Percentiles rank a stretch among this genome's conserved stretches.
phyloP scores from a whole-genome alignment of 1,284 basidiomycete genomes.

The Singerocomus inundabilis region DNA sequence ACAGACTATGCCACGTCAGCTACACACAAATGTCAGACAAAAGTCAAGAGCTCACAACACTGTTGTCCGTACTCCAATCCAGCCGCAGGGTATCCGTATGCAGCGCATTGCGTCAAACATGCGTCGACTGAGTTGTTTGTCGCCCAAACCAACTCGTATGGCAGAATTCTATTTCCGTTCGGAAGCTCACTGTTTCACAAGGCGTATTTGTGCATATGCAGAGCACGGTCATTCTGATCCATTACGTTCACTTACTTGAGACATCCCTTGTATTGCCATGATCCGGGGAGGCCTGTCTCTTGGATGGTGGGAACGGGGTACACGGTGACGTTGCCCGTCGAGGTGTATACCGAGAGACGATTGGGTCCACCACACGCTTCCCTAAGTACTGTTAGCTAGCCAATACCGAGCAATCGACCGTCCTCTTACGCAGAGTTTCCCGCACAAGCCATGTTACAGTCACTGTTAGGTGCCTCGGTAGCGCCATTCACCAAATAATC shows the following conservation, averaged over 20 bases:
- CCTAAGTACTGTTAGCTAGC: constrained; percentile 31
- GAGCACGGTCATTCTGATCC: neutral
- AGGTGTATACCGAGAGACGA: constrained; percentile 67
- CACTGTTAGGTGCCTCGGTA: constrained; percentile 42
- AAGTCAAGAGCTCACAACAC: constrained; percentile 54
- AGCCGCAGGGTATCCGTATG: constrained; percentile 63
- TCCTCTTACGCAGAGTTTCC: constrained; percentile 61
- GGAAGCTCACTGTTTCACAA: constrained; percentile 42
- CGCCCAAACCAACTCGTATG: constrained; percentile 55
- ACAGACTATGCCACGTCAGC: constrained; percentile 46
- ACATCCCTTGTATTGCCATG: constrained; percentile 67
- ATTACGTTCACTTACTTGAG: constrained; percentile 45
- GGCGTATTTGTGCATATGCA: neutral
- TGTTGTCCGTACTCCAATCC: constrained; percentile 61
- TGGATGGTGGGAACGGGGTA: constrained; percentile 58
- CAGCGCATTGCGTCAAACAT: constrained; percentile 62
- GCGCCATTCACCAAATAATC: constrained; percentile 59
- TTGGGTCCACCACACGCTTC: constrained; percentile 70
- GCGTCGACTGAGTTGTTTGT: constrained; percentile 60
- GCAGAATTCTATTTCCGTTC: constrained; percentile 46
- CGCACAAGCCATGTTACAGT: constrained; percentile 67
- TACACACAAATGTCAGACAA: neutral
- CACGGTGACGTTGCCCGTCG: constrained; percentile 47
- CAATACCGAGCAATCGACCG: neutral
- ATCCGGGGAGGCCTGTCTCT: constrained; percentile 55